Conservation (phyloP, 2,329 filamentous ascomycete genomes). For the Xylaria arbuscula region DNA sequence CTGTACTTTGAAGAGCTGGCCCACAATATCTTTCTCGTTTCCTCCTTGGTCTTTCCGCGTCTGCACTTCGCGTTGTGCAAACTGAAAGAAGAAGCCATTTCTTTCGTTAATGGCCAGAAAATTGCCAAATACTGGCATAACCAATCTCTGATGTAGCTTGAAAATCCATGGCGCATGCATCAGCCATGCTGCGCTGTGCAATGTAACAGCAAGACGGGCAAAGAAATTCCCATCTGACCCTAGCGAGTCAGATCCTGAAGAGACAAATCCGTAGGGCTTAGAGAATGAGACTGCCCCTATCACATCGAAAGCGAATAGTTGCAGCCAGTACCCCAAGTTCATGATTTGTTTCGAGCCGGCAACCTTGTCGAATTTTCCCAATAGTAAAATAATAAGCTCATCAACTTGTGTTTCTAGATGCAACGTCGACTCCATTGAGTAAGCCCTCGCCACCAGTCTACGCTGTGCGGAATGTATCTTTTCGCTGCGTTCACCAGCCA, state of each 20-base stretch:
- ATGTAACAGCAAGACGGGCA: constrained; percentile 8
- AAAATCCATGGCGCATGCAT: constrained; percentile 30
- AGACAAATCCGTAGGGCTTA: constrained; percentile 36
- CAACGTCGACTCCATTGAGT: constrained; percentile 38
- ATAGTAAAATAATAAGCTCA: constrained; percentile 7
- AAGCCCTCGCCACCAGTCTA: constrained; percentile 36
- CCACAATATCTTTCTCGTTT: constrained; percentile 33
- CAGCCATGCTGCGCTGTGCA: constrained; percentile 22
- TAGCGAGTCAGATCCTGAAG: constrained; percentile 12
- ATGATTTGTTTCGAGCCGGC: constrained; percentile 14
- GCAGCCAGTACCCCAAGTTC: constrained; percentile 32
- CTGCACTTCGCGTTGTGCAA: constrained; percentile 30
- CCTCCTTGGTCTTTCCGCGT: constrained; percentile 24
- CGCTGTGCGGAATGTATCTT: constrained; percentile 37
- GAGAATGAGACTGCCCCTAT: constrained; percentile 37
- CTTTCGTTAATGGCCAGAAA: constrained; percentile 36
- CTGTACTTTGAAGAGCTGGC: constrained; percentile 33
- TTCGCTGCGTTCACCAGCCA: constrained; percentile 34
- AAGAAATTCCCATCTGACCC: constrained; percentile 35
- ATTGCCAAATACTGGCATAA: constrained; percentile 36
- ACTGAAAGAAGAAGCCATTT: constrained; percentile 37
- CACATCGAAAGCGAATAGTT: constrained; percentile 37
- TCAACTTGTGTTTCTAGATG: constrained; percentile 36
- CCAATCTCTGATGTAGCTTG: constrained; percentile 21
- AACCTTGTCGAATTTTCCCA: constrained; percentile 25